These are phyloP conservation scores for Penstemon eatonii DNA, from an alignment of 257 asterid genomes.

Conservation along the genomic window DNA sequence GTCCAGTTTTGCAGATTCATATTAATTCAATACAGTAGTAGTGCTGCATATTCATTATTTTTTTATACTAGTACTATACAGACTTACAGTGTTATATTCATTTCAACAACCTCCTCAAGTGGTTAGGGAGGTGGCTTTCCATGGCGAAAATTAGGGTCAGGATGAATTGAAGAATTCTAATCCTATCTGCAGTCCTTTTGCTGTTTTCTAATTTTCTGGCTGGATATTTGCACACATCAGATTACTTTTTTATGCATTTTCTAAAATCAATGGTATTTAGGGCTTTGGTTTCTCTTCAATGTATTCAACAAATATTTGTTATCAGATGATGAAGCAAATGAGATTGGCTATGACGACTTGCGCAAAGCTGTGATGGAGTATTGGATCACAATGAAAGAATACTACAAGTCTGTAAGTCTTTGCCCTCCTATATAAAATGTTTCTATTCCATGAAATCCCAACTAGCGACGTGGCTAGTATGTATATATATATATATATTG, in stretches of 20 bases:
- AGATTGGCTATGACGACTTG: conserved; percentile 54
- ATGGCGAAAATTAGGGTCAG: too few species aligned
- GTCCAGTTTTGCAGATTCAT: too few species aligned
- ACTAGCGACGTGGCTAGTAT: conserved; percentile 20
- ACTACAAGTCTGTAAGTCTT: conserved; percentile 66
- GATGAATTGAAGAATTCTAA: not conserved
- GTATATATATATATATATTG: not conserved
- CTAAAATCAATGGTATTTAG: conserved; percentile 12
- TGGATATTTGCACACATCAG: conserved; percentile 2
- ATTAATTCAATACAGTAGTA: too few species aligned
- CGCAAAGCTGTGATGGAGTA: conserved; percentile 60
- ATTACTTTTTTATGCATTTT: conserved; percentile 16
- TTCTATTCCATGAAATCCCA: conserved; percentile 5
- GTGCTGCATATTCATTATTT: too few species aligned
- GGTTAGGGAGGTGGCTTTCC: too few species aligned
- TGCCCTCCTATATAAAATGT: not conserved
- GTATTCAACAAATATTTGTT: conserved; percentile 23
- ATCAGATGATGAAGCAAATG: conserved; percentile 47
- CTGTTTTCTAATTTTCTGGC: conserved; percentile 9
- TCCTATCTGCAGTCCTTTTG: conserved; percentile 3
- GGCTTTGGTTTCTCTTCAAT: conserved; percentile 24
- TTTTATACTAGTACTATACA: too few species aligned
- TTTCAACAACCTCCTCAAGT: too few species aligned
- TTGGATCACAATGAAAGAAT: conserved; percentile 64
- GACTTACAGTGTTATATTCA: too few species aligned